Conservation (phyloP, 371 early-diverging fungal species). For the Mortierella sp. region DNA sequence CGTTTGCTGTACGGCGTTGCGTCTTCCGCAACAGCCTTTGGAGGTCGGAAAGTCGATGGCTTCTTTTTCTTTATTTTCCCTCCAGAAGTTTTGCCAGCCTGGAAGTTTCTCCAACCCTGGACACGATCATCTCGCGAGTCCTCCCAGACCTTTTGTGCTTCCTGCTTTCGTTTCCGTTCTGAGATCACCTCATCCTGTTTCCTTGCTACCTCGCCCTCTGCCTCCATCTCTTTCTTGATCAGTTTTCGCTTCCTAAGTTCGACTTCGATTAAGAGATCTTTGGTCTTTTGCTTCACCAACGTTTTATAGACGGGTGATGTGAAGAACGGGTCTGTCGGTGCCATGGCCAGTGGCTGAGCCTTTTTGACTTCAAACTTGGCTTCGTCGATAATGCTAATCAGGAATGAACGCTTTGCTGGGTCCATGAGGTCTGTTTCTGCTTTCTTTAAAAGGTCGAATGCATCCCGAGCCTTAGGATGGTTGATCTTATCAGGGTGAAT, state of each 20-base stretch:
- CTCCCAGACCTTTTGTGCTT: conserved; percentile 81
- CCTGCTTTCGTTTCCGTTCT: conserved; percentile 73
- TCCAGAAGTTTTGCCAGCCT: conserved; percentile 62
- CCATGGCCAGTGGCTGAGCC: conserved; percentile 52
- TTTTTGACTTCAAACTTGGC: conserved; percentile 74
- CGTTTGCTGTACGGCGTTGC: conserved; percentile 46
- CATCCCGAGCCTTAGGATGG: conserved; percentile 84
- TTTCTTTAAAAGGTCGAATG: conserved; percentile 88
- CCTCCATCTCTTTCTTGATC: conserved; percentile 78
- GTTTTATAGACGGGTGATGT: conserved; percentile 50
- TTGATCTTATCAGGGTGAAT: conserved; percentile 92
- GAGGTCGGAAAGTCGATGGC: conserved; percentile 57
- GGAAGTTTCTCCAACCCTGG: conserved; percentile 77
- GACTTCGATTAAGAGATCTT: conserved; percentile 74
- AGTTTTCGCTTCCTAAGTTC: conserved; percentile 72
- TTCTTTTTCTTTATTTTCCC: conserved; percentile 77
- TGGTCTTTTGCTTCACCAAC: conserved; percentile 66
- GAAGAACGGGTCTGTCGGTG: conserved; percentile 48
- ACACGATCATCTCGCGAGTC: conserved; percentile 76
- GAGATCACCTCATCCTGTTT: conserved; percentile 58
- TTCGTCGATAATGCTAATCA: conserved; percentile 73
- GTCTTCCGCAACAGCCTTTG: conserved; percentile 52
- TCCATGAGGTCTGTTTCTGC: conserved; percentile 86
- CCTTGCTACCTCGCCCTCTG: conserved; percentile 72
- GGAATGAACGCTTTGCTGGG: conserved; percentile 67